Evolutionary conservation across 2,329 filamentous ascomycete species (phyloP), one percentile per base, ranked within the genome.

Genomic region (Scytalidium lignicola): DNA sequence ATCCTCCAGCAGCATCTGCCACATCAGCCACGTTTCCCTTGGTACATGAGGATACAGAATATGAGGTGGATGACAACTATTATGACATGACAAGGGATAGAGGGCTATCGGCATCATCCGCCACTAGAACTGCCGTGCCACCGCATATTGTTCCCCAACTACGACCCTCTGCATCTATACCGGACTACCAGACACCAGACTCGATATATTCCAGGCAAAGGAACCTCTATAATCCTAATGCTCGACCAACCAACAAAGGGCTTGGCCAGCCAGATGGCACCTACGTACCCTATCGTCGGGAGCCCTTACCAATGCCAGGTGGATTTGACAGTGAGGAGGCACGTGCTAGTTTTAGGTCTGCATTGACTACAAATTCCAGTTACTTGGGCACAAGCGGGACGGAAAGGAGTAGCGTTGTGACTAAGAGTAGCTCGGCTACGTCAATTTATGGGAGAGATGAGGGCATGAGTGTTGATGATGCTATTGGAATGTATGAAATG

Each of bases 331-430:
- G 47, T 19, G 63, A 65, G 22, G 73, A 76, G 51, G 64, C 76
- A 20, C 73, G 82, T 20, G 74, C 77, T 13, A 85, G 81, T 54
- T 74, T 79, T 55, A 74, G 80, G 47, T 85, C 82, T 3, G 76
- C 73, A 21, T 68, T 80, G 63, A 85, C 82, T 3, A 79, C 72
- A 3, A 74, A 74, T 48, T 84, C 80, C 15, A 83, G 79, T 60
- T 64, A 58, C 37, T 42, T 64, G 41, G 62, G 76, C n/a, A 93
- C 88, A 6, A 79, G 77, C 54, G 78, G 78, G 9, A 95, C 89
- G 1, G 88, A 92, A 62, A 79, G 88, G 53, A 95, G 88, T 65
- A 96, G 90, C 62, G 76, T 93, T 44, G 66, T 85, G 55, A 93
- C 90, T 3, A 90, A 88, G 58, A 81, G 82, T 52, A 95, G 87